Conservation (phyloP, 2,329 filamentous ascomycete genomes). For the Fusarium pseudocircinatum region DNA sequence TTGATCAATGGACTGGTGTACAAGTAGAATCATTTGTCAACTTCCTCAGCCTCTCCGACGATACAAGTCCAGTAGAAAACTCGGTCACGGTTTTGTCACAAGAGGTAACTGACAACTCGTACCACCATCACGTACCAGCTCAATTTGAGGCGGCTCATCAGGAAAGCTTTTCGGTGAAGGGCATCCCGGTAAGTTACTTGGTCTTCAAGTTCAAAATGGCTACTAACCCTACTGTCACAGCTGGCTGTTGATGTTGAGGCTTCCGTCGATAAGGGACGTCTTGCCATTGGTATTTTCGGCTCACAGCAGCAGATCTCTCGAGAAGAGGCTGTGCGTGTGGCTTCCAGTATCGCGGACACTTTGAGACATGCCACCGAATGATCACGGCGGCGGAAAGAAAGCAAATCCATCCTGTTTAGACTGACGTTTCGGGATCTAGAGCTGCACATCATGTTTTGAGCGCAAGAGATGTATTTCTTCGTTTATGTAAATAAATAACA, state of each 20-base stretch:
- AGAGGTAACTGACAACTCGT: neutral
- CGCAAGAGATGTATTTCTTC: neutral
- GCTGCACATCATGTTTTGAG: neutral
- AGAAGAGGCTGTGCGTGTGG: conserved; percentile 40
- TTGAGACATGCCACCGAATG: conserved; percentile 20
- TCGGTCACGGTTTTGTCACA: conserved; percentile 9
- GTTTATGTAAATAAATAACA: neutral
- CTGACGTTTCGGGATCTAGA: neutral
- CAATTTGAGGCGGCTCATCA: conserved; percentile 18
- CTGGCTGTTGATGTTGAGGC: conserved; percentile 54
- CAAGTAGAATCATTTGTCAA: conserved; percentile 81
- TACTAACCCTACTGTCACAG: conserved; percentile 38
- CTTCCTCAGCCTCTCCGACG: conserved; percentile 69
- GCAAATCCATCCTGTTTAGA: neutral
- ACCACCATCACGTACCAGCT: neutral
- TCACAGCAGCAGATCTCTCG: conserved; percentile 41
- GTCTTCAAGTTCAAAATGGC: too few species aligned
- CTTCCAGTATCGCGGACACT: conserved; percentile 37
- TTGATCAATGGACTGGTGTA: conserved; percentile 78
- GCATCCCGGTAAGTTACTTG: conserved; percentile 43
- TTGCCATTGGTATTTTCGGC: conserved; percentile 56
- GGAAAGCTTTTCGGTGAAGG: conserved; percentile 38
- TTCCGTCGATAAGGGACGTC: conserved; percentile 41
- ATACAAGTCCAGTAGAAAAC: neutral
- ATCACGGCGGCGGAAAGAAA: neutral